These are phyloP conservation scores for Thelonectria rubi DNA, from an alignment of 2,329 filamentous ascomycete species.

Conservation along the genomic window DNA sequence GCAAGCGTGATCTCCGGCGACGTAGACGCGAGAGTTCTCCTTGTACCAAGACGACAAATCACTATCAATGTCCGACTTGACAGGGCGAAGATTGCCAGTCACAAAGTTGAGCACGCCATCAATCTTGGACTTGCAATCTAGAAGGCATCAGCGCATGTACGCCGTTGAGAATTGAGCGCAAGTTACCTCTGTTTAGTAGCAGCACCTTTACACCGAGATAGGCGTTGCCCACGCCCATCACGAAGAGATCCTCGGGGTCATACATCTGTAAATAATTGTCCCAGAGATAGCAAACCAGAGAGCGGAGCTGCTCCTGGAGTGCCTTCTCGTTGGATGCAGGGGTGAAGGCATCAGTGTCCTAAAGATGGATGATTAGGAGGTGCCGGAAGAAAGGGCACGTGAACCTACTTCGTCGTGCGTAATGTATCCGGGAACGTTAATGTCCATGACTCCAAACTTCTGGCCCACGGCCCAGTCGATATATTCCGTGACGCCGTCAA, in stretches of 20 bases:
- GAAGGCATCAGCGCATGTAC: slow-evolving; percentile 25
- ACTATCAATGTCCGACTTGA: slow-evolving; percentile 81
- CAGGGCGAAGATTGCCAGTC: slow-evolving; percentile 76
- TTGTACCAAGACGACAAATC: slow-evolving; percentile 84
- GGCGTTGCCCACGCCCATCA: slow-evolving; percentile 90
- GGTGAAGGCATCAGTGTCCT: slow-evolving; percentile 60
- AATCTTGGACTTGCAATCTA: slow-evolving; percentile 73
- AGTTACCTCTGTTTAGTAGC: slow-evolving; percentile 75
- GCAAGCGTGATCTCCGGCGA: slow-evolving; percentile 77
- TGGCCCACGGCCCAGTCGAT: slow-evolving; percentile 83
- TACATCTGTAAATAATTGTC: slow-evolving; percentile 93
- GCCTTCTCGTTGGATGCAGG: slow-evolving; percentile 56
- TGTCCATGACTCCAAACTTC: slow-evolving; percentile 85
- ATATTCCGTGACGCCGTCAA: slow-evolving; percentile 82
- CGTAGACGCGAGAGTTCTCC: slow-evolving; percentile 80
- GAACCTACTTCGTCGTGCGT: slow-evolving; percentile 66
- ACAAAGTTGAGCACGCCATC: slow-evolving; percentile 84
- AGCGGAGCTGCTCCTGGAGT: slow-evolving; percentile 69
- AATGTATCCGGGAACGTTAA: slow-evolving; percentile 86
- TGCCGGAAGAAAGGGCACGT: slow-evolving; percentile 27
- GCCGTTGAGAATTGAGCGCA: slow-evolving; percentile 8
- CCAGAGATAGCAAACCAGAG: slow-evolving; percentile 89
- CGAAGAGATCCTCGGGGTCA: slow-evolving; percentile 76
- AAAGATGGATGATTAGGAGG: slow-evolving; percentile 27
- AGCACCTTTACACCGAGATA: slow-evolving; percentile 86